Evolutionary conservation across 345 rosid species (phyloP).

Genomic region (Moricandia moricandioides): DNA sequence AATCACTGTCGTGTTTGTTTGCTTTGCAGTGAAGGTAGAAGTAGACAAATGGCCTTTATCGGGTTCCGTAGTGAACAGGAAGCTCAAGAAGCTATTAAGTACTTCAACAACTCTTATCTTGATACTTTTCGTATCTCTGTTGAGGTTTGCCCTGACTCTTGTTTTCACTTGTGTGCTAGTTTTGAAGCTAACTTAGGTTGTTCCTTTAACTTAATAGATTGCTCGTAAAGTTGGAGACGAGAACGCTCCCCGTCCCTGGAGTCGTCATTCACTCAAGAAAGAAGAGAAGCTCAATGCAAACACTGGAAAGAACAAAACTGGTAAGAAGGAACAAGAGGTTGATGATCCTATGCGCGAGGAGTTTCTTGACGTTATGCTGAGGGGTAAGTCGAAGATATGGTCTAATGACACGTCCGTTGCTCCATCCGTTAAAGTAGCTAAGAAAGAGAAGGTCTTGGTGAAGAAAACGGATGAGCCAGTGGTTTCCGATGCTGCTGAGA

Average conservation of each 20-base stretch:
- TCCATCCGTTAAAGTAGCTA: slow-evolving; percentile 28
- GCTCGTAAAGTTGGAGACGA: slow-evolving; percentile 74
- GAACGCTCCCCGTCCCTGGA: slow-evolving; percentile 78
- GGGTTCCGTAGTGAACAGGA: slow-evolving; percentile 75
- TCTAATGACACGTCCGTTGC: slow-evolving; percentile 57
- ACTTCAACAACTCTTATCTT: slow-evolving; percentile 66
- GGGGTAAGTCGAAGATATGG: slow-evolving; percentile 74
- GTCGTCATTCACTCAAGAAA: slow-evolving; percentile 64
- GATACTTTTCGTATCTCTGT: slow-evolving; percentile 63
- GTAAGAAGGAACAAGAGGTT: slow-evolving; percentile 31
- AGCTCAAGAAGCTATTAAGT: slow-evolving; percentile 77
- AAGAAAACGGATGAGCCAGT: slow-evolving; percentile 35
- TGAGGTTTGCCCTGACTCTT: slow-evolving; percentile 60
- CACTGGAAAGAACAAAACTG: slow-evolving; percentile 25
- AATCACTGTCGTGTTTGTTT: background rate
- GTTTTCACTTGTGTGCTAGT: background rate
- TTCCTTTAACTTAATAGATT: slow-evolving; percentile 41
- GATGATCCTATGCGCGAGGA: slow-evolving; percentile 58
- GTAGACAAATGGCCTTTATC: slow-evolving; percentile 80
- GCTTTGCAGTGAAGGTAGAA: slow-evolving; percentile 67
- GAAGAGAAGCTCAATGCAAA: slow-evolving; percentile 33
- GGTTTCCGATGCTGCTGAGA: slow-evolving; percentile 24
- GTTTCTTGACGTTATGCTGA: slow-evolving; percentile 81
- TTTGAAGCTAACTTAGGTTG: background rate
- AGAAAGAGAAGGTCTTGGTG: slow-evolving; percentile 24